Percentiles rank a stretch among this genome's conserved stretches.
These are phyloP conservation scores for Pilatotrama ljubarskyi DNA, from an alignment of 768 basidiomycete genomes.

Conservation along the genomic window DNA sequence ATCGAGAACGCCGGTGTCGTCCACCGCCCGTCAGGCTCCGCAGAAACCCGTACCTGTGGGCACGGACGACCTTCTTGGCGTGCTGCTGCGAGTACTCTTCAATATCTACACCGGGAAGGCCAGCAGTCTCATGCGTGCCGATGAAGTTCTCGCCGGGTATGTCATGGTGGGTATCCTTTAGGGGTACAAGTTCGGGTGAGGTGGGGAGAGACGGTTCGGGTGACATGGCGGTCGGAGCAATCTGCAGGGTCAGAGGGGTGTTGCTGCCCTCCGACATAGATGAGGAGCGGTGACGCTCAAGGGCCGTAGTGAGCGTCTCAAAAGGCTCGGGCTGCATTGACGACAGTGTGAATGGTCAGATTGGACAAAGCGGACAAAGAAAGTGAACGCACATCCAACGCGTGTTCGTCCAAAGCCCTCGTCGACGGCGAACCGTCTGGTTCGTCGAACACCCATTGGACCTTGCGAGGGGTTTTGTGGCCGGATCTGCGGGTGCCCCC, in stretches of 20 bases:
- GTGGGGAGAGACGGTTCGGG: constrained; percentile 21
- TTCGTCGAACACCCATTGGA: constrained; percentile 50
- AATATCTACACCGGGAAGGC: constrained; percentile 49
- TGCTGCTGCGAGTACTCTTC: constrained; percentile 35
- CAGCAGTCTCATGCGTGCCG: constrained; percentile 62
- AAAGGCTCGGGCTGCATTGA: constrained; percentile 47
- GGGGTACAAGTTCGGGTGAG: constrained; percentile 25
- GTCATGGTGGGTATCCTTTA: constrained; percentile 27
- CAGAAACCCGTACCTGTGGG: constrained; percentile 36
- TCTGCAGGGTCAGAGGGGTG: constrained; percentile 9
- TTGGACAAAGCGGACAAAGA: constrained; percentile 13
- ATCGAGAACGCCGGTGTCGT: constrained; percentile 9
- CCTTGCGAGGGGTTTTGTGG: constrained; percentile 49
- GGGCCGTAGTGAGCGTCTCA: constrained; percentile 47
- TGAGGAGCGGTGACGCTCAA: constrained; percentile 48
- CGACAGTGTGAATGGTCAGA: not conserved
- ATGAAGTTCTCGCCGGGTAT: constrained; percentile 59
- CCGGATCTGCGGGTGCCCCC: constrained; percentile 30
- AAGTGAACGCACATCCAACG: constrained; percentile 46
- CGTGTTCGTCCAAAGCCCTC: constrained; percentile 56
- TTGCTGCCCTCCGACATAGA: constrained; percentile 19
- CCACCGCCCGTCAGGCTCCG: not conserved
- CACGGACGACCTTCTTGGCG: constrained; percentile 46
- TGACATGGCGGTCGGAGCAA: constrained; percentile 20
- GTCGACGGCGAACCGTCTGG: constrained; percentile 15